These are phyloP conservation scores for Skeletonema grethae DNA, from an alignment of 108 stramenopile species.

Conservation along the genomic window DNA sequence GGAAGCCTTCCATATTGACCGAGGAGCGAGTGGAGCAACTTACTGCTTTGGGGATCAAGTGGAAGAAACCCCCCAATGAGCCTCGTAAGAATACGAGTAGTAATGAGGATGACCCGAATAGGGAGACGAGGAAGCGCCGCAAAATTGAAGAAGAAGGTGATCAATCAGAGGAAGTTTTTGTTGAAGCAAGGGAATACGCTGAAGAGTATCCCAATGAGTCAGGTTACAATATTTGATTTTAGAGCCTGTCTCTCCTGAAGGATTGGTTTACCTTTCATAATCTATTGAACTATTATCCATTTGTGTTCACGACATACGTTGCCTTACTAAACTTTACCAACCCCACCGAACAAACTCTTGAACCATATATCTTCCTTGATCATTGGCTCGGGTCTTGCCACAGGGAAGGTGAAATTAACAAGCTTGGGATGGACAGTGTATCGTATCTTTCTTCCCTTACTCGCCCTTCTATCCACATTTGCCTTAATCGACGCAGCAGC, in stretches of 20 bases:
- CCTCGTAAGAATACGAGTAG: not conserved
- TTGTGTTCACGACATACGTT: too few species aligned
- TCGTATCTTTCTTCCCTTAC: constrained; percentile 94
- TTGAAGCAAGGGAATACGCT: too few species aligned
- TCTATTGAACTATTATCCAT: too few species aligned
- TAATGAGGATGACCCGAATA: not conserved
- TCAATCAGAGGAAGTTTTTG: too few species aligned
- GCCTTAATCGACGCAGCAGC: constrained; percentile 42
- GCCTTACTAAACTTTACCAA: constrained; percentile 8
- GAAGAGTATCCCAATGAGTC: not conserved
- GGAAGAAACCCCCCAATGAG: constrained; percentile 12
- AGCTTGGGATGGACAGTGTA: constrained; percentile 89
- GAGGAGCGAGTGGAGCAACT: constrained; percentile 16
- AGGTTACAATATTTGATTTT: too few species aligned
- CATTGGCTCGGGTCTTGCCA: constrained; percentile 57
- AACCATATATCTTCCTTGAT: constrained; percentile 83
- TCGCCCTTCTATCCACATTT: constrained; percentile 87
- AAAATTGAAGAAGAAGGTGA: not conserved
- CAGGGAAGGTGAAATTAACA: constrained; percentile 93
- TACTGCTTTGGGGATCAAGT: constrained; percentile 19
- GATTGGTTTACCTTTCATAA: too few species aligned
- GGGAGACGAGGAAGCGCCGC: not conserved
- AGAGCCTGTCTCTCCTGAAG: too few species aligned
- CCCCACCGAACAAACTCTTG: constrained; percentile 84
- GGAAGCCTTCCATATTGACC: constrained; percentile 13